phyloP scores from a whole-genome alignment of 441 rosid species.

The Euphorbia corollata region DNA sequence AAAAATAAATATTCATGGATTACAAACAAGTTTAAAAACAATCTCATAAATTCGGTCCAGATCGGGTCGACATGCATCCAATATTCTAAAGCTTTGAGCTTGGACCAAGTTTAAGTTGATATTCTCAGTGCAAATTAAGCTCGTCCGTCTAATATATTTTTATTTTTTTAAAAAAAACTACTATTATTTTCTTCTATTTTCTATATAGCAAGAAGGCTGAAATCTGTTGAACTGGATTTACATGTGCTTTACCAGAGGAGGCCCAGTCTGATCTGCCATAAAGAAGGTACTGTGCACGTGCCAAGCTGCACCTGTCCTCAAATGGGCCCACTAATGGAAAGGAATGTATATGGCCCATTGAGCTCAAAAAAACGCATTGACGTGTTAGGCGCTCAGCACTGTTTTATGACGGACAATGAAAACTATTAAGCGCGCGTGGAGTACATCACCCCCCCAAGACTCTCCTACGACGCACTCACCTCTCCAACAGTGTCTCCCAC shows the following conservation, averaged over 20 bases:
- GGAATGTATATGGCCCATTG: not conserved
- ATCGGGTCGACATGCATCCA: too few species aligned
- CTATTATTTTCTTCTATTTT: too few species aligned
- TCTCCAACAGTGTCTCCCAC: not conserved
- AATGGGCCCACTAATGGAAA: constrained; percentile 1
- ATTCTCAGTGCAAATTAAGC: too few species aligned
- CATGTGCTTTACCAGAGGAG: not conserved
- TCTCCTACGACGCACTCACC: not conserved
- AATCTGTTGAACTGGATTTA: not conserved
- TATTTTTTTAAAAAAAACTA: too few species aligned
- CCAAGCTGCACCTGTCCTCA: not conserved
- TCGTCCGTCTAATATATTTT: too few species aligned
- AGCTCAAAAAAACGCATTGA: not conserved
- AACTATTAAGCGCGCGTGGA: constrained; percentile 21
- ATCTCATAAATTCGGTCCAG: too few species aligned
- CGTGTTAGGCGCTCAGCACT: constrained; percentile 11
- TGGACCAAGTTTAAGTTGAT: too few species aligned
- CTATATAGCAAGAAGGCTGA: not conserved
- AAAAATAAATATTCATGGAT: too few species aligned
- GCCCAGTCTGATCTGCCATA: not conserved
- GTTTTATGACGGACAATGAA: constrained; percentile 13
- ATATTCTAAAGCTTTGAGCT: too few species aligned
- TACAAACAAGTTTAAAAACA: too few species aligned
- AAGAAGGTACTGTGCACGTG: not conserved
- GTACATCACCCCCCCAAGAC: not conserved